Evolutionary conservation across 805 yeast species (phyloP).

Genomic region (Suhomyces kilbournensis): DNA sequence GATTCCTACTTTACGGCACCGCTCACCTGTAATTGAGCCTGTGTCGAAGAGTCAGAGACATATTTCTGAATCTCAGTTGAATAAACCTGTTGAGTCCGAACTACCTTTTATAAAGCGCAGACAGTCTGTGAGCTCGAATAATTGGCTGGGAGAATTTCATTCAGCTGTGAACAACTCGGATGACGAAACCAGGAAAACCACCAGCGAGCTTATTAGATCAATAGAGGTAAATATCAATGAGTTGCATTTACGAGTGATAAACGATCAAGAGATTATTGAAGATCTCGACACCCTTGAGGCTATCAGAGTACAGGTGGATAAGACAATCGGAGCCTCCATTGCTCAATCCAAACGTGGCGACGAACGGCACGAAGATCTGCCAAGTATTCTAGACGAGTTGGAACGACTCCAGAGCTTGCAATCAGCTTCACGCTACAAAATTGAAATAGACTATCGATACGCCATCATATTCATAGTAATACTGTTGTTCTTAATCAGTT

Average conservation of each 20-base stretch:
- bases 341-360: background rate
- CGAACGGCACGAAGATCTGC: background rate
- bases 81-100: background rate
- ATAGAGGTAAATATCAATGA: background rate
- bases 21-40: background rate
- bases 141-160: background rate
- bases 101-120: background rate
- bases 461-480: constrained; percentile 5
- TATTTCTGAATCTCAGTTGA: background rate
- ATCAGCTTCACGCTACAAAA: background rate
- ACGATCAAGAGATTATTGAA: background rate
- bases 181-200: background rate
- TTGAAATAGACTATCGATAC: constrained; percentile 1
- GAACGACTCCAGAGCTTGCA: constrained; percentile 19
- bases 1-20: background rate
- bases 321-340: constrained; percentile 1
- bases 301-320: background rate
- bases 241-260: background rate
- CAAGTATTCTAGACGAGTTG: constrained; percentile 19
- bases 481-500: constrained; percentile 16
- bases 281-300: background rate
- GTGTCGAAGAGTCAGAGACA: background rate
- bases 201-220: background rate
- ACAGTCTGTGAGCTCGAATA: background rate
- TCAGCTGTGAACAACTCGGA: background rate